Conservation (phyloP, 495 filamentous ascomycete genomes). For the Pseudomonodictys pantanalensis region DNA sequence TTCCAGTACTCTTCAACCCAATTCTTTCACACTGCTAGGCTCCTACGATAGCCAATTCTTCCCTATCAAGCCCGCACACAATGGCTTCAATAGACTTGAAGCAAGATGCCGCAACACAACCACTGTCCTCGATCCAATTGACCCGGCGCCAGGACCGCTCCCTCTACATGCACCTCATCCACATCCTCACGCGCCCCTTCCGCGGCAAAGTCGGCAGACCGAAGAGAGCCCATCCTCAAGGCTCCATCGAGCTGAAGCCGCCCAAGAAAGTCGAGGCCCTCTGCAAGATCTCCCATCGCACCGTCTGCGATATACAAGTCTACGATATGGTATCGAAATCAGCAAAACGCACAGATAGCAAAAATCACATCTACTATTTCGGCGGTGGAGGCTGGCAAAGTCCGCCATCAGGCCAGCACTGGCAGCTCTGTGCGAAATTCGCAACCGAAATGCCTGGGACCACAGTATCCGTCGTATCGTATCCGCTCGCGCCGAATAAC, state of each 20-base stretch:
- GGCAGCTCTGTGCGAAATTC: slow-evolving; percentile 38
- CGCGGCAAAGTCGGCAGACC: slow-evolving; percentile 16
- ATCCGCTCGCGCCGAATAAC: slow-evolving; percentile 39
- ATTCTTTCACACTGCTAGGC: not conserved
- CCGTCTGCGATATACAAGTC: slow-evolving; percentile 34
- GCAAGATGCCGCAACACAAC: no score
- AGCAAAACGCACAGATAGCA: not conserved
- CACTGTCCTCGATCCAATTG: slow-evolving; percentile 11
- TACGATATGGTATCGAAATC: slow-evolving; percentile 35
- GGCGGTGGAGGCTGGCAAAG: slow-evolving; percentile 42
- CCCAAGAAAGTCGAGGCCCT: slow-evolving; percentile 7
- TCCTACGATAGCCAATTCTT: not conserved
- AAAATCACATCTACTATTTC: slow-evolving; percentile 42
- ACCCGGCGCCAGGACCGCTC: slow-evolving; percentile 16
- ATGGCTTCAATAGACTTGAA: no score
- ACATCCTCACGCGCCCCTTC: slow-evolving; percentile 16
- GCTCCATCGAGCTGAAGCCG: slow-evolving; percentile 28
- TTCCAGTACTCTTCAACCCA: not conserved
- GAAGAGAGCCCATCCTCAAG: slow-evolving; percentile 22
- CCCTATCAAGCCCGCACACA: not conserved
- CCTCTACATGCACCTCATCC: slow-evolving; percentile 21
- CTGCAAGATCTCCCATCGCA: slow-evolving; percentile 36
- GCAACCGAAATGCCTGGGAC: slow-evolving; percentile 25
- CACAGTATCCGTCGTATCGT: slow-evolving; percentile 31
- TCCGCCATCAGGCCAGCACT: slow-evolving; percentile 39